Evolutionary conservation across 2,329 filamentous ascomycete genomes (phyloP).

Genomic region (Cryphonectria naterciae): DNA sequence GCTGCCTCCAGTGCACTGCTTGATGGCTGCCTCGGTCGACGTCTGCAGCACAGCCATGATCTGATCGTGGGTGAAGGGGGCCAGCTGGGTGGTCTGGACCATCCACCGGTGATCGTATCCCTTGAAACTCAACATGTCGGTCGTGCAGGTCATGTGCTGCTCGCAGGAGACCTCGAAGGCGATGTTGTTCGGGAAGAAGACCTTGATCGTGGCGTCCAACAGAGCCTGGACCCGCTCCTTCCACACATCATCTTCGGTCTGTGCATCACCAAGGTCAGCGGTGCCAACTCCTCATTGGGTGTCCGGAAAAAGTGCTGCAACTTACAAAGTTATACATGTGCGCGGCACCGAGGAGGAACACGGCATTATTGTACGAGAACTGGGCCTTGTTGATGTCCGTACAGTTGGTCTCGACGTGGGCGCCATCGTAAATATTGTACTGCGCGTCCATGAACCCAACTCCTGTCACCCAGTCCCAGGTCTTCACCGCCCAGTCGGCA

Average conservation of each 20-base stretch:
- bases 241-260: slow-evolving; percentile 28
- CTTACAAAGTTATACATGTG: slow-evolving; percentile 42
- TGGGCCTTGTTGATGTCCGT: slow-evolving; percentile 54
- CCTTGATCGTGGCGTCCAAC: slow-evolving; percentile 26
- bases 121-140: slow-evolving; percentile 31
- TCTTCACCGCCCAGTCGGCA: slow-evolving; percentile 73
- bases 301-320: slow-evolving; percentile 3
- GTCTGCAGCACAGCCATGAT: slow-evolving; percentile 25
- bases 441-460: slow-evolving; percentile 62
- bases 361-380: slow-evolving; percentile 76
- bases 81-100: slow-evolving; percentile 29
- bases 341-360: slow-evolving; percentile 70
- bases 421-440: slow-evolving; percentile 67
- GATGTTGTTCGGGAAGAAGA: slow-evolving; percentile 42
- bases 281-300: too few species aligned
- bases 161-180: slow-evolving; percentile 30
- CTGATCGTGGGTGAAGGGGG: slow-evolving; percentile 27
- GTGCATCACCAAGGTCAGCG: neutral
- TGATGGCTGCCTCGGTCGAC: slow-evolving; percentile 26
- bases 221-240: slow-evolving; percentile 27
- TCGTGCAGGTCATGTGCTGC: slow-evolving; percentile 29
- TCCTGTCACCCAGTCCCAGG: slow-evolving; percentile 70
- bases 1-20: slow-evolving; percentile 26
- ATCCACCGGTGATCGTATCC: slow-evolving; percentile 30
- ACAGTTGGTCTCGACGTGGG: slow-evolving; percentile 59